Base-by-base conservation (phyloP, 768 basidiomycete species). In the Boletus vinaceobasis region DNA sequence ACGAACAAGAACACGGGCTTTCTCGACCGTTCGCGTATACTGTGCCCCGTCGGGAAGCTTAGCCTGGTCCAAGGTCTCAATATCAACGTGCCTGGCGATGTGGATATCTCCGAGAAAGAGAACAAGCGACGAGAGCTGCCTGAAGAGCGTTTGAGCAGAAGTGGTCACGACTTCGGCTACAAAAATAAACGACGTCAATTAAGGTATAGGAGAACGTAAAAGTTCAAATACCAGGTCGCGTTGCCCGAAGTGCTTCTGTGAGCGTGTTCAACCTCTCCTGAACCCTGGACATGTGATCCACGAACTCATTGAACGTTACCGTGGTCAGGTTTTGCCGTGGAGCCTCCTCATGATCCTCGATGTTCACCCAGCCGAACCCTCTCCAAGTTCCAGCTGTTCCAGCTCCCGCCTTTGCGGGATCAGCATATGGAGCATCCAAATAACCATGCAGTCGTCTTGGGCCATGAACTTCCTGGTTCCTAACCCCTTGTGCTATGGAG, bases 341-440 rank as follows among this genome's bases (percentile, higher is more conserved):
- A 4, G 70, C 67, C 42, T 70, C 68, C 33, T 69, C 69, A 10
- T 69, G 65, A 27, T 71, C 69, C 33, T 73, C 73, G 26, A 68
- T 54, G 15, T 70, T 60, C 11, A 77, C 73, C 70, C 76, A 84
- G 9, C 83, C 84, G 45, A 80, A 79, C 1, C 80, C 83, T 48
- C 74, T 77, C 82, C 82, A 84, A 23, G 67, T 68, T 15, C 74
- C 82, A 5, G 73, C 83, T 10, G 73, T 66, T 31, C 83, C 84
- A 1, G 76, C 80, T 2, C 83, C 83, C 8, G 76, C 69, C 8
- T 75, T 68, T 2, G 73, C 71, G 2, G 77, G 59, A 6, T 77
- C 77, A 35, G 77, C 66, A 52, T 73, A 69, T 0, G 65, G 61
- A 13, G 73, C 67, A 29, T 63, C 60, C 50, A 79, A 63, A 21